These are phyloP conservation scores for Synchytrium microbalum DNA, from an alignment of 371 early-diverging fungal genomes.

Conservation along the genomic window DNA sequence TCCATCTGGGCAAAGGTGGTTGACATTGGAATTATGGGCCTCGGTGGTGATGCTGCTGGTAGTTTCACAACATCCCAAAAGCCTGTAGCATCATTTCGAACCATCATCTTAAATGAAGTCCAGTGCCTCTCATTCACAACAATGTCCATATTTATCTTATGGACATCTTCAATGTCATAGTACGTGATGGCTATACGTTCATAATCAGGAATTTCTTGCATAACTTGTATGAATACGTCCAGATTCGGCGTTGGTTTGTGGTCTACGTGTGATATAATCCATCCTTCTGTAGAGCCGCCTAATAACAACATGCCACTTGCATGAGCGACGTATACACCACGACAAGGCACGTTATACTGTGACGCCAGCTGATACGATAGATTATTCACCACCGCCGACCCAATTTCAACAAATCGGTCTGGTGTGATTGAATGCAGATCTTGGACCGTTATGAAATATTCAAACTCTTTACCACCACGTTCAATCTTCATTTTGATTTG, in stretches of 20 bases:
- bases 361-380: slow-evolving; percentile 80
- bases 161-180: slow-evolving; percentile 53
- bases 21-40: slow-evolving; percentile 19
- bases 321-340: slow-evolving; percentile 75
- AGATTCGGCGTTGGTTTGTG: slow-evolving; percentile 62
- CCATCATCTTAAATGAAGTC: slow-evolving; percentile 67
- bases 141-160: slow-evolving; percentile 63
- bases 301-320: slow-evolving; percentile 63
- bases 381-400: slow-evolving; percentile 76
- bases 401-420: slow-evolving; percentile 61
- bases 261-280: slow-evolving; percentile 62
- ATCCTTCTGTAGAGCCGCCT: slow-evolving; percentile 63
- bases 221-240: slow-evolving; percentile 65
- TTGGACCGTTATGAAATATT: slow-evolving; percentile 48
- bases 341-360: slow-evolving; percentile 57
- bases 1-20: slow-evolving; percentile 37
- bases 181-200: slow-evolving; percentile 71
- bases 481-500: slow-evolving; percentile 52
- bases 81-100: slow-evolving; percentile 71
- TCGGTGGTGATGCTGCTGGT: slow-evolving; percentile 45
- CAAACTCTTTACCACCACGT: slow-evolving; percentile 58
- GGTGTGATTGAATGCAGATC: slow-evolving; percentile 59
- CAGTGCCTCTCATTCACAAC: slow-evolving; percentile 76
- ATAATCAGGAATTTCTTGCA: slow-evolving; percentile 67
- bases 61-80: slow-evolving; percentile 73